Conservation (phyloP, 1,139 yeast genomes). For the Lodderomyces margitis region DNA sequence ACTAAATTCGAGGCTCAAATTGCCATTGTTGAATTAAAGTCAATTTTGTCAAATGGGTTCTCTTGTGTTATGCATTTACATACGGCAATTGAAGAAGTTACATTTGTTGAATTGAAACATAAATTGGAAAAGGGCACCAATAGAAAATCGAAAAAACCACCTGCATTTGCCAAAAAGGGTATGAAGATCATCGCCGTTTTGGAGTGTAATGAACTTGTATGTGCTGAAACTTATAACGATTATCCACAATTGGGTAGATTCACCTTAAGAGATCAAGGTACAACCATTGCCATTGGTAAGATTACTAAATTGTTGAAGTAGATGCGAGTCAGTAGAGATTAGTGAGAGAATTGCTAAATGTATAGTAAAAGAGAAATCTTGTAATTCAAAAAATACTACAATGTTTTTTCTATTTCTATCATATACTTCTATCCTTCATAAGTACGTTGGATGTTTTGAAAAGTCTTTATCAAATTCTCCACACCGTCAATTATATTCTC, state of each 20-base stretch:
- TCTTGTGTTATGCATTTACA: conserved; percentile 99
- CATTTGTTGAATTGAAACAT: conserved; percentile 78
- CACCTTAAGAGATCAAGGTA: conserved; percentile 97
- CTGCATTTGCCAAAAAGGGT: conserved; percentile 98
- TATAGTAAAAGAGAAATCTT: not conserved
- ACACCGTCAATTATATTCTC: conserved; percentile 68
- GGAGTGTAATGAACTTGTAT: conserved; percentile 81
- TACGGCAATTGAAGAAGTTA: conserved; percentile 96
- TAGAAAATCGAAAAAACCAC: conserved; percentile 94
- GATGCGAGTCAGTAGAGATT: not conserved
- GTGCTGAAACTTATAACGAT: conserved; percentile 89
- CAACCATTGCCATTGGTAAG: conserved; percentile 97
- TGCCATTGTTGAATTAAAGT: conserved; percentile 93
- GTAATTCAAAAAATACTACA: no score
- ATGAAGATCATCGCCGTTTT: conserved; percentile 95
- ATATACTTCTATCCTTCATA: no score
- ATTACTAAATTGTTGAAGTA: conserved; percentile 65
- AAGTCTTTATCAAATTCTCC: conserved; percentile 51
- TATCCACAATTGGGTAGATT: conserved; percentile 97
- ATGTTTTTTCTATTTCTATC: no score
- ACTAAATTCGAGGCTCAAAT: conserved; percentile 92
- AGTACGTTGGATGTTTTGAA: conserved; percentile 17
- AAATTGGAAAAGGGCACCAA: conserved; percentile 95
- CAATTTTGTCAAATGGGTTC: conserved; percentile 91
- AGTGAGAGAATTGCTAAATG: no score